Conservation (phyloP, 768 basidiomycete genomes). For the Lactifluus volemus region DNA sequence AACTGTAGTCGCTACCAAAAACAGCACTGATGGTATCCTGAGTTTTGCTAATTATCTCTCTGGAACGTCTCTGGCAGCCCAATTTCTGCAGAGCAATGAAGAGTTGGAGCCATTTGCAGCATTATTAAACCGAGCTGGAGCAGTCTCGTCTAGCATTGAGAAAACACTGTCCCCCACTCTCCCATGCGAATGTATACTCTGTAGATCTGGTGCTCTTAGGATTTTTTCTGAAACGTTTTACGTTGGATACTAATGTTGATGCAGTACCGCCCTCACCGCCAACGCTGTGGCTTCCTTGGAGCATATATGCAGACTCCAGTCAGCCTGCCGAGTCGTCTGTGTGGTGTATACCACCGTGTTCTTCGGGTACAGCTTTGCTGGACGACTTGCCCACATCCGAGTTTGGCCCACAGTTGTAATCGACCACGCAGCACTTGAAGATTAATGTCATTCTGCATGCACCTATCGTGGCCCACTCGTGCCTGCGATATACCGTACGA, state of each 20-base stretch:
- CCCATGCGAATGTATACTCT: neutral
- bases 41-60: neutral
- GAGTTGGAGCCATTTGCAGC: neutral
- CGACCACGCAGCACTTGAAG: too few species aligned
- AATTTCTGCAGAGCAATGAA: neutral
- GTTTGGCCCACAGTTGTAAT: neutral
- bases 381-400: neutral
- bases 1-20: neutral
- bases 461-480: too few species aligned
- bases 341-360: neutral
- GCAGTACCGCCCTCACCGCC: neutral
- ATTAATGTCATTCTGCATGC: too few species aligned
- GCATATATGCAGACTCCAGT: neutral
- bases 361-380: neutral
- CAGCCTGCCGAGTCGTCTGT: neutral
- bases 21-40: neutral
- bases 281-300: neutral
- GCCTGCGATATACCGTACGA: neutral
- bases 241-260: neutral
- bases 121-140: neutral
- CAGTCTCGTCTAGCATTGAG: neutral
- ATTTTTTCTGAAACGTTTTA: neutral
- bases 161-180: neutral
- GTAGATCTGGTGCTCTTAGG: neutral
- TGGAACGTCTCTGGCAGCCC: neutral